Evolutionary conservation across 2,329 filamentous ascomycete species (phyloP).

Genomic region (Onygenales sp.): DNA sequence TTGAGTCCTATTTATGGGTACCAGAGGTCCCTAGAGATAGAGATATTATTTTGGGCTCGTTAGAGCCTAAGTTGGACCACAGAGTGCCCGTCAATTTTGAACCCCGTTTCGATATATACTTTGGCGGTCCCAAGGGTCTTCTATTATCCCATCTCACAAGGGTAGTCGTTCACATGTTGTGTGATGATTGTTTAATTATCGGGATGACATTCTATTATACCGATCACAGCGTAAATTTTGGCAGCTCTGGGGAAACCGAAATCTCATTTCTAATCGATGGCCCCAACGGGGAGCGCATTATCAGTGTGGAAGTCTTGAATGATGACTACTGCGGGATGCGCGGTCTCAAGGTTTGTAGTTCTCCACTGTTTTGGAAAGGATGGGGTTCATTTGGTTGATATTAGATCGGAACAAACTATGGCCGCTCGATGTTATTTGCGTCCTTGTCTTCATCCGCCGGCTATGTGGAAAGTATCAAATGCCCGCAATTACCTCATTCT

Average conservation of each 20-base stretch:
- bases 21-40: not conserved
- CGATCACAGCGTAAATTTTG: not conserved
- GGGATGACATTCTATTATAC: slow-evolving; percentile 2
- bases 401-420: slow-evolving; percentile 3
- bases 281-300: slow-evolving; percentile 5
- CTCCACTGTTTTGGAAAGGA: not conserved
- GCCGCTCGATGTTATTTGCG: slow-evolving; percentile 1
- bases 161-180: slow-evolving; percentile 1
- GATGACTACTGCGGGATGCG: not conserved
- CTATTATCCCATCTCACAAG: not conserved
- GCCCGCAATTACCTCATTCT: not conserved
- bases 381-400: not conserved
- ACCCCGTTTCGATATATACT: slow-evolving; percentile 1
- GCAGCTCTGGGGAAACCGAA: not conserved
- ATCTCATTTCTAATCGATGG: slow-evolving; percentile 3
- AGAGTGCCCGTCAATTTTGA: not conserved
- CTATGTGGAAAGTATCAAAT: not conserved
- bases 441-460: not conserved
- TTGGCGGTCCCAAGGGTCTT: slow-evolving; percentile 1
- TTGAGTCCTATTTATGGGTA: not conserved
- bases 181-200: not conserved
- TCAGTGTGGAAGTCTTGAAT: not conserved
- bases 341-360: not conserved
- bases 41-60: not conserved
- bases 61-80: not conserved